Conservation (phyloP, 2,329 filamentous ascomycete genomes). For the Ophiostoma australiae region DNA sequence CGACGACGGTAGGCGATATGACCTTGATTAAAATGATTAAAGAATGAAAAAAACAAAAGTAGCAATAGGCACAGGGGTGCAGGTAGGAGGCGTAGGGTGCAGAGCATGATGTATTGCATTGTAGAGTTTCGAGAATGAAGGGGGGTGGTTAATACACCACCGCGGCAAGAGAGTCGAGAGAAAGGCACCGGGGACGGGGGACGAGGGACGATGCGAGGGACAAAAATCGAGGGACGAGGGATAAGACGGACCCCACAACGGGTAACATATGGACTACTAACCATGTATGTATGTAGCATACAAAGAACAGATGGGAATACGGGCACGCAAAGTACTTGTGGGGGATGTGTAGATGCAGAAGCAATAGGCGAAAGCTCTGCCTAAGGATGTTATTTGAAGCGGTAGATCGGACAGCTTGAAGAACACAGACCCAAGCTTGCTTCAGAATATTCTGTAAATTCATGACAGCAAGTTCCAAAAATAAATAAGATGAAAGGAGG, state of each 20-base stretch:
- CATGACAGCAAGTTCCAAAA: neutral
- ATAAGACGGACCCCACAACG: slow-evolving; percentile 2
- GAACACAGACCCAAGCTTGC: neutral
- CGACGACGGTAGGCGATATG: neutral
- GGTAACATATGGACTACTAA: neutral
- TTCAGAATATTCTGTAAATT: neutral
- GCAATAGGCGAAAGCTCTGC: slow-evolving; percentile 1
- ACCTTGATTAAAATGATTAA: neutral
- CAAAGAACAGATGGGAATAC: neutral
- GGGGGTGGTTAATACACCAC: neutral
- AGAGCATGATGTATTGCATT: neutral
- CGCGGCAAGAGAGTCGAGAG: neutral
- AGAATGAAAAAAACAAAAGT: neutral
- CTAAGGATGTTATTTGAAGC: neutral
- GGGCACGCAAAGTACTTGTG: neutral
- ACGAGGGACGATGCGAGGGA: neutral
- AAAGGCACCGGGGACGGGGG: neutral
- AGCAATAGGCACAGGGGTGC: neutral
- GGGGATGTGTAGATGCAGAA: neutral
- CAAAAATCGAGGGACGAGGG: too few species aligned
- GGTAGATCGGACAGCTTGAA: neutral
- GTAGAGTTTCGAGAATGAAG: neutral
- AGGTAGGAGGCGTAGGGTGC: neutral
- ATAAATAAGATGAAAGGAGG: slow-evolving; percentile 10
- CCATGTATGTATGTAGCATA: neutral